These are phyloP conservation scores for Aspergillaceae sp. DNA, from an alignment of 2,329 filamentous ascomycete species.

Conservation along the genomic window DNA sequence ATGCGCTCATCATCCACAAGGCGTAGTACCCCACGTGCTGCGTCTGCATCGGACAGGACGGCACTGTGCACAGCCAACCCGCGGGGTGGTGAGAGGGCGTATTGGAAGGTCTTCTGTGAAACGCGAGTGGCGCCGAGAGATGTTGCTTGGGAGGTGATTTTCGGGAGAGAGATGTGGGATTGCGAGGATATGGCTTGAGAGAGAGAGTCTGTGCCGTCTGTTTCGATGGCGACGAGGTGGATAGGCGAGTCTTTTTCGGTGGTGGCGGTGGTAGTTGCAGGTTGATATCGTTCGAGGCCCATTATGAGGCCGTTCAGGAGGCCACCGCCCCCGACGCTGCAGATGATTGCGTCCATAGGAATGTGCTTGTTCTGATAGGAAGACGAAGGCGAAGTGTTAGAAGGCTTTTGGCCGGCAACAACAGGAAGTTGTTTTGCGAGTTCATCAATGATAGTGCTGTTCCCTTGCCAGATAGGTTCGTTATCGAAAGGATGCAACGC, in stretches of 20 bases:
- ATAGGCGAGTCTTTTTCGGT: conserved; percentile 20
- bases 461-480: conserved; percentile 39
- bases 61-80: conserved; percentile 48
- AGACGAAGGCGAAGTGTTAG: conserved; percentile 2
- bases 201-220: conserved; percentile 62
- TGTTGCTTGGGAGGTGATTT: conserved; percentile 67
- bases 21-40: conserved; percentile 64
- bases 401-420: conserved; percentile 20
- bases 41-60: conserved; percentile 66
- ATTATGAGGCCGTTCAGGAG: conserved; percentile 67
- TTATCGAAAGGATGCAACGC: conserved; percentile 40
- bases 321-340: conserved; percentile 72
- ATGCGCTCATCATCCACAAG: conserved; percentile 75
- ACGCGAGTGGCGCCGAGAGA: conserved; percentile 68
- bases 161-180: conserved; percentile 55
- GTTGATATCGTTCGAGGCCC: conserved; percentile 49
- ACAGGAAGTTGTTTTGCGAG: conserved; percentile 33
- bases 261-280: conserved; percentile 26
- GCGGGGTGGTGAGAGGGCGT: conserved; percentile 43
- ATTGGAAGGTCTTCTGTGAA: conserved; percentile 57
- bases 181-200: conserved; percentile 47
- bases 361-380: conserved; percentile 22
- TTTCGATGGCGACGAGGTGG: conserved; percentile 65
- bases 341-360: conserved; percentile 61
- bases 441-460: conserved; percentile 38